Percentiles rank a stretch among this genome's conserved stretches.
phyloP scores from a whole-genome alignment of 1,284 basidiomycete genomes.

The Ustilago xerochloae region DNA sequence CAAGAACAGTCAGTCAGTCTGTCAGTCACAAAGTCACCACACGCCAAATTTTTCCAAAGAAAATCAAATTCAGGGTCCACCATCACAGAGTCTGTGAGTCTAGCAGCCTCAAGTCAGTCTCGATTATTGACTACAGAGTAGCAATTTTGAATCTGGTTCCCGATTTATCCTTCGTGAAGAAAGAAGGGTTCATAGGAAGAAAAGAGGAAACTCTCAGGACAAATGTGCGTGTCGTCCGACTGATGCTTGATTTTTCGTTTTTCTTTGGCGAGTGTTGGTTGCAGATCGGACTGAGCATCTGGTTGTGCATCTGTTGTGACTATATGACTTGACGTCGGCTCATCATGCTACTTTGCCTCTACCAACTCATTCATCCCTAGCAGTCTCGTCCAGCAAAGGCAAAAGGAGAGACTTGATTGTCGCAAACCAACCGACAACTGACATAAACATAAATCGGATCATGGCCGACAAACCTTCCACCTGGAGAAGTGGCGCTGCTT shows the following conservation, averaged over 20 bases:
- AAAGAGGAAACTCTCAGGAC: neutral
- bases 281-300: too few species aligned
- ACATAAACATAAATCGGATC: too few species aligned
- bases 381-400: neutral
- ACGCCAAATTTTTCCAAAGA: too few species aligned
- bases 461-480: constrained; percentile 42
- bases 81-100: neutral
- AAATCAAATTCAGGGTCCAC: neutral
- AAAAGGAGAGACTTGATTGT: neutral
- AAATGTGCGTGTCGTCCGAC: neutral
- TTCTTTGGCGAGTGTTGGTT: too few species aligned
- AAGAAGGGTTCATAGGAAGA: neutral
- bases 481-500: constrained; percentile 31
- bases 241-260: neutral
- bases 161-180: neutral
- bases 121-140: too few species aligned
- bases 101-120: too few species aligned
- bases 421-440: neutral
- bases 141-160: neutral
- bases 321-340: too few species aligned
- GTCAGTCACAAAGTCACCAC: too few species aligned
- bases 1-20: too few species aligned
- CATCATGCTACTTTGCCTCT: too few species aligned
- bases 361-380: neutral
- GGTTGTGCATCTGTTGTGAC: too few species aligned